Base-by-base conservation (phyloP, 1,284 basidiomycete genomes). In the Marasmius sp. region DNA sequence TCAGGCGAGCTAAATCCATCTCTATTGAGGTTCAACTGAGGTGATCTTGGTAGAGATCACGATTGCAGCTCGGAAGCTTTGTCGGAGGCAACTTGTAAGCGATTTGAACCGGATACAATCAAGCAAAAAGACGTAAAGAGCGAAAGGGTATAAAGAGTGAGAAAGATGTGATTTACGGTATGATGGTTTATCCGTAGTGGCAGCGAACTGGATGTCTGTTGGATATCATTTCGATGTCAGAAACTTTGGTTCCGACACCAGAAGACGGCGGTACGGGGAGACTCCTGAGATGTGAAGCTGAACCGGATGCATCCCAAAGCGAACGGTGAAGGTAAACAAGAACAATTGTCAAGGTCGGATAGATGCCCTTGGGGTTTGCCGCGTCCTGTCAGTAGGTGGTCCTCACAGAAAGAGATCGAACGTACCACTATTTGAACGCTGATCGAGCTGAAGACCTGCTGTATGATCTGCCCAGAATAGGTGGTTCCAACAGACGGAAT, bases 371-470 rank as follows among this genome's bases (percentile, higher is more conserved):
- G 18, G 7, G n/a, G 33, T 5, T 14, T 8, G 34, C 4, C 8
- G 12, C 50, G 16, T 45, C 6, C 14, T 51, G 18, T 27, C 8
- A 27, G 22, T 33, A 53, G n/a, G n/a, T 12, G 50, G 16, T 36
- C 27, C n/a, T 16, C 6, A 37, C 3, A 53, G 16, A 33, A 37
- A 33, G 36, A 37, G 34, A n/a, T 9, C 5, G 33, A 8, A 53
- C 51, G 14, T 37, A 53, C 51, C 51, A 53, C 51, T 33, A 36
- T 27, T 53, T 53, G 51, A 16, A 53, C 51, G 50, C 50, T 52
- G 7, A 33, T 14, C 8, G 50, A 18, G 34, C 14, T 14, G 8
- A 34, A 33, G 9, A 34, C 50, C 50, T 52, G 50, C 34, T 52
- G 51, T n/a, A n/a, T n/a, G n/a, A n/a, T n/a, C n/a, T n/a, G n/a